These are phyloP conservation scores for Aspergillus incahuasiensis DNA, from an alignment of 495 filamentous ascomycete genomes.

Conservation along the genomic window DNA sequence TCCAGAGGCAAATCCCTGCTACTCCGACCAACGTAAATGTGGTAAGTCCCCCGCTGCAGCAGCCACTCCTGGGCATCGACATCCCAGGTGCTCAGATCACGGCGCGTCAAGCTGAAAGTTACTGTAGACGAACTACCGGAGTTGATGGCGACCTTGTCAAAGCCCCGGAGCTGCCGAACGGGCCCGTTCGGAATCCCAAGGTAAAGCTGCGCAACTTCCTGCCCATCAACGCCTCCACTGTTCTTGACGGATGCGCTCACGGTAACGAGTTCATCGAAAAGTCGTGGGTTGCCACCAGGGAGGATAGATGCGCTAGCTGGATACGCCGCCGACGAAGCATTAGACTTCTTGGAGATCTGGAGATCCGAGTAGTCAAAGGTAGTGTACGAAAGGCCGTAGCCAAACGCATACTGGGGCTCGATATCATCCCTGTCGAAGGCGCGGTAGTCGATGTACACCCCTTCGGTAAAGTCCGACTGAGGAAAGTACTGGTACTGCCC, in stretches of 20 bases:
- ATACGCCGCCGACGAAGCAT: background rate
- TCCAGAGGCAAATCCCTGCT: constrained; percentile 12
- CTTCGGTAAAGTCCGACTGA: constrained; percentile 59
- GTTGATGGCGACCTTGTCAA: constrained; percentile 52
- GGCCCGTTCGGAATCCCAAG: constrained; percentile 43
- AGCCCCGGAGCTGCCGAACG: constrained; percentile 58
- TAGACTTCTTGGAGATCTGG: constrained; percentile 1
- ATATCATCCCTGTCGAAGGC: constrained; percentile 57
- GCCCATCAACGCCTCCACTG: constrained; percentile 45
- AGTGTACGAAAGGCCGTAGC: constrained; percentile 64
- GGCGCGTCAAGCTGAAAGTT: constrained; percentile 52
- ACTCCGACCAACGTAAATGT: constrained; percentile 45
- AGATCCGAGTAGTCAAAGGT: constrained; percentile 50
- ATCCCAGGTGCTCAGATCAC: constrained; percentile 68
- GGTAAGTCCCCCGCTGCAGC: constrained; percentile 36
- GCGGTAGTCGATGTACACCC: constrained; percentile 62
- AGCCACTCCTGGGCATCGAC: constrained; percentile 55
- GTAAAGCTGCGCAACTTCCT: constrained; percentile 59
- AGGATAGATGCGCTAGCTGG: constrained; percentile 23
- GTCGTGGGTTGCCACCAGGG: constrained; percentile 53
- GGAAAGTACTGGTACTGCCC: constrained; percentile 42
- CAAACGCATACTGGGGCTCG: constrained; percentile 59
- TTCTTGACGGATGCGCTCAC: constrained; percentile 50
- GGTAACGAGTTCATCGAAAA: constrained; percentile 54
- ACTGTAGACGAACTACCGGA: constrained; percentile 41